Base-by-base conservation (phyloP, 176 grass and related monocot genomes). In the Dendrocalamus sinicus region DNA sequence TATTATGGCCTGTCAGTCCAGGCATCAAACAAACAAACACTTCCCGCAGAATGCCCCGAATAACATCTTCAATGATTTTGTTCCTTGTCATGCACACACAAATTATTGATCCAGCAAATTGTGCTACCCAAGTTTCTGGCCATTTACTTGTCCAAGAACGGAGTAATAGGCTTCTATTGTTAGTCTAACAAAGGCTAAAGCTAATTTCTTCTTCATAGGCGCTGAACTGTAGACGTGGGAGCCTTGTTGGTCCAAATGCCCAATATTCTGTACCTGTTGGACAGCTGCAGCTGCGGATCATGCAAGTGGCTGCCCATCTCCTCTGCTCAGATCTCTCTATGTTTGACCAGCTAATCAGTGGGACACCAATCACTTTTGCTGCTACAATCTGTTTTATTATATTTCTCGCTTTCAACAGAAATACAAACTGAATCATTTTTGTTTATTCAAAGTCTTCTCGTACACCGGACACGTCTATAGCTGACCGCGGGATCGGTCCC, bases 331-430 rank as follows among this genome's bases (percentile, higher is more conserved):
- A 26, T 70, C 63, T 80, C 15, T 71, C 61, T 67, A 6, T 59
- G 80, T 79, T 87, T 91, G 52, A 87, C 89, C 67, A 46, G 30
- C 60, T 75, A 37, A 80, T 60, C 83, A 84, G 89, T 87, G 89
- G 89, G 55, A 12, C 63, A 26, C 80, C 85, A 84, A 22, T 87
- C 51, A 87, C 75, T 83, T 44, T 48, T 47, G 84, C 66, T 54
- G 51, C 51, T 72, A 65, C 17, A 41, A 68, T 48, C 17, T 22
- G 14, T 32, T 81, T 14, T 77, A 41, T 45, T 59, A 16, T 61
- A 76, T 70, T 69, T 52, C 23, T 71, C 44, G 13, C n/a, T 23
- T 76, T 78, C 12, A 37, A 52, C 39, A 71, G n/a, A 81, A 55
- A 57, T 46, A 46, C n/a, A 48, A 48, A 22, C 1, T 7, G 57